Base-by-base conservation (phyloP, 2,329 filamentous ascomycete species). In the Alternaria metachromatica region DNA sequence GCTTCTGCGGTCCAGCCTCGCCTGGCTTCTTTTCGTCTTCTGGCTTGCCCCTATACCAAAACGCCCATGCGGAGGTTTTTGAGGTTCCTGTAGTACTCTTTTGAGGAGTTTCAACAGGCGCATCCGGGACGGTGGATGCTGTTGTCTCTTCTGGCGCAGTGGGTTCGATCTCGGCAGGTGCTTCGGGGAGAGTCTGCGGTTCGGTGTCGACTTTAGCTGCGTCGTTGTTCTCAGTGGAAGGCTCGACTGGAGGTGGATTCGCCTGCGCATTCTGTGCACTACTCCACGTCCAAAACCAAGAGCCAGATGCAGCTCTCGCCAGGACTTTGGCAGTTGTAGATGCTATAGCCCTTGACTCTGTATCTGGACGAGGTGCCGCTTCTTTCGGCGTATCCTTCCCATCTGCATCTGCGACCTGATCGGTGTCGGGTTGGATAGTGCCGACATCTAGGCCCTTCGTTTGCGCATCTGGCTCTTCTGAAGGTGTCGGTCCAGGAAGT, bases 41-140 rank as follows among this genome's bases (percentile, higher is more conserved):
- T 74, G 81, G 68, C 60, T 79, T 80, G 4, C 90, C 88, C 49
- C 85, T 87, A 13, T 90, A 93, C 92, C 92, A 95, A 69, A 95
- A 94, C 0, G 90, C 92, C 92, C 92, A 95, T 0, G 90, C 92
- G 0, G 91, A 91, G 77, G 66, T 81, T 71, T 69, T 85, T 72
- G 79, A 72, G 66, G 86, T 82, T 6, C 82, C 79, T 2, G 81
- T 78, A 3, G 55, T 67, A 43, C 58, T 66, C 13, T 62, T 45
- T 20, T 58, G 53, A 21, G 49, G 20, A 21, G 50, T 51, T 21
- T 72, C 63, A 10, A 53, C 46, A 20, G 68, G 58, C 10, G 58
- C 64, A n/a, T 65, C 57, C 5, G 60, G 44, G 9, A 67, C 66
- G 5, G 58, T 37, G 15, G 63, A 7, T 15, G 55, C 15, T 12